Conservation (phyloP, 2,329 filamentous ascomycete genomes). For the Fusarium algeriense region DNA sequence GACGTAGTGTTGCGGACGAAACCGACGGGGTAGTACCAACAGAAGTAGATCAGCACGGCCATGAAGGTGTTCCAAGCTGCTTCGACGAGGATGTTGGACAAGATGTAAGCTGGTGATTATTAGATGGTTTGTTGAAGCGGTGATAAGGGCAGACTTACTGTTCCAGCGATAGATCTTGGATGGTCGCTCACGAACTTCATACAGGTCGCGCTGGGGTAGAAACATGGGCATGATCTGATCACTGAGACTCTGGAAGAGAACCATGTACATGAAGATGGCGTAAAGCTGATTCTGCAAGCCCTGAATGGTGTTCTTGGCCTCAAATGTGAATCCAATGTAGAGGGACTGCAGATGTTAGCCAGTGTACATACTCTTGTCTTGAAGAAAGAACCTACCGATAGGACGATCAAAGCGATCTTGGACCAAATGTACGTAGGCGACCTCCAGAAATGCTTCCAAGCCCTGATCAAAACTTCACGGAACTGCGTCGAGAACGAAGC, state of each 20-base stretch:
- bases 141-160: conserved; percentile 17
- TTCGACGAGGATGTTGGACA: conserved; percentile 45
- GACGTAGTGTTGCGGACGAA: conserved; percentile 45
- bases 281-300: conserved; percentile 78
- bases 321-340: conserved; percentile 77
- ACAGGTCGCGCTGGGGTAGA: conserved; percentile 73
- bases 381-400: conserved; percentile 30
- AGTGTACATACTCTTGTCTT: fast-evolving
- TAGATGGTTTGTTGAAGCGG: fast-evolving
- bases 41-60: conserved; percentile 44
- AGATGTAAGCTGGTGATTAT: conserved; percentile 31
- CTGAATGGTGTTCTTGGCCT: conserved; percentile 64
- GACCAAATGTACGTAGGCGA: conserved; percentile 72
- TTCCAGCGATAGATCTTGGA: conserved; percentile 68
- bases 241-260: conserved; percentile 71
- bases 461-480: conserved; percentile 53
- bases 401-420: conserved; percentile 53
- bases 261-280: conserved; percentile 75
- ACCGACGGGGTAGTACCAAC: conserved; percentile 48
- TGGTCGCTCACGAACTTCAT: conserved; percentile 76
- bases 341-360: conserved; percentile 51
- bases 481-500: conserved; percentile 51
- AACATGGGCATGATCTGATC: conserved; percentile 79
- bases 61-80: conserved; percentile 43
- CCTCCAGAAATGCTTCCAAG: conserved; percentile 51